These are phyloP conservation scores for Nasturtium officinale DNA, from an alignment of 345 rosid genomes.

Conservation along the genomic window DNA sequence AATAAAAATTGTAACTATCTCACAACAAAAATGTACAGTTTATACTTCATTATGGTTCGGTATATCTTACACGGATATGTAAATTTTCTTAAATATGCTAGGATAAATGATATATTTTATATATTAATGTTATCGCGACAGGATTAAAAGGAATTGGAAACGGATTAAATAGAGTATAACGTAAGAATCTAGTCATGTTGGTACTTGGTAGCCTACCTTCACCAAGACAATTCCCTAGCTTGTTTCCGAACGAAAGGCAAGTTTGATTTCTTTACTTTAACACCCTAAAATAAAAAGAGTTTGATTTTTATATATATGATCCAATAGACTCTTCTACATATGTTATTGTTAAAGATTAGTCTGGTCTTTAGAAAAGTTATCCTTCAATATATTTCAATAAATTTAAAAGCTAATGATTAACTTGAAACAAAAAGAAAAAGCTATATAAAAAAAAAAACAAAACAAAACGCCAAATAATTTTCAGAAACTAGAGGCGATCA, in stretches of 20 bases:
- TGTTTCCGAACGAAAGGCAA: conserved; percentile 35
- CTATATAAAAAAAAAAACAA: too few species aligned
- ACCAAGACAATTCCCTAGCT: conserved; percentile 22
- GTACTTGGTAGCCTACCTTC: conserved; percentile 45
- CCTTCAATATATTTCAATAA: not conserved
- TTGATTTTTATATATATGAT: conserved; percentile 24
- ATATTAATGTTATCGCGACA: not conserved
- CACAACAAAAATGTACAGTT: too few species aligned
- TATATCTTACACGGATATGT: too few species aligned
- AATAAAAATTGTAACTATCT: not conserved
- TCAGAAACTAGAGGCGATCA: not conserved
- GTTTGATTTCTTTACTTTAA: conserved; percentile 8
- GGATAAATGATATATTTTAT: too few species aligned
- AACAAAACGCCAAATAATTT: not conserved
- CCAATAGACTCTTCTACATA: conserved; percentile 2
- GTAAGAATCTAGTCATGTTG: conserved; percentile 41
- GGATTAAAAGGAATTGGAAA: not conserved
- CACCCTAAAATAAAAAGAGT: not conserved
- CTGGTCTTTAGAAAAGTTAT: conserved; percentile 14
- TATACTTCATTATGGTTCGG: too few species aligned
- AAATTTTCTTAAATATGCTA: too few species aligned
- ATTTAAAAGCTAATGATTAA: conserved; percentile 17
- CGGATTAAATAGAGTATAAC: conserved; percentile 12
- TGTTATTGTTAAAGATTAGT: conserved; percentile 3
- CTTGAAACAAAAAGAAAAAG: not conserved